Base-by-base conservation (phyloP, 495 filamentous ascomycete genomes). In the Pyrenopolyporus hunteri region DNA sequence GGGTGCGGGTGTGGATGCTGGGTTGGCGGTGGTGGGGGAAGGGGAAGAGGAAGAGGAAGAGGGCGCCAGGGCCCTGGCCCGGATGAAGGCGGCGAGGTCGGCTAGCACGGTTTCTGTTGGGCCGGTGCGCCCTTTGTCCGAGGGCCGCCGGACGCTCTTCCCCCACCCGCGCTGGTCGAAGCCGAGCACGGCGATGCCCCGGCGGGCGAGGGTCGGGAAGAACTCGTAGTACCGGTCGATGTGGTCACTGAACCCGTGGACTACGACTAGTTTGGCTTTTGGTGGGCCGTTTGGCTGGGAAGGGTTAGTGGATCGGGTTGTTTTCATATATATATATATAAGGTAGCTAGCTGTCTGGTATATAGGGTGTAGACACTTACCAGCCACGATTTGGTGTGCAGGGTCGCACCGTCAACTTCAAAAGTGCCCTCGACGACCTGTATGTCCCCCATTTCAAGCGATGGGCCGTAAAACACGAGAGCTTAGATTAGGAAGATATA, bases 221-320 rank as follows among this genome's bases (percentile, higher is more conserved):
- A 96, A 80, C 49, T 74, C 76, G 65, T 83, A 77, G 73, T 93
- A 92, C 14, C 83, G 80, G 71, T 91, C 86, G 72, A 87, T 80
- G 69, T 97, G 92, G 75, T 97, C 93, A 63, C 84, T 89, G 80
- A 90, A 97, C 60, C 92, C 92, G 74, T 96, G 93, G 56, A 96
- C 72, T 69, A 93, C 86, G 56, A 92, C 80, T 14, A 94, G 62
- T 22, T 87, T 86, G 10, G 93, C 91, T 54, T 82, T 81, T 8
- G 79, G 73, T 2, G 78, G 65, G 31, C 71, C 75, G 11, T 73
- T 65, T 28, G 86, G 82, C 85, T 86, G 40, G 7, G 31, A 16
- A 25, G 55, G 14, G 23, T 14, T 9, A 35, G 49, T 40, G 48
- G 46, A 40, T n/a, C 23, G 19, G 33, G 36, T 56, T 48, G 59